A percentile compares a stretch with the other conserved stretches of the same genome.
Conservation (phyloP, 1,284 basidiomycete species). For the Melampsora americana region DNA sequence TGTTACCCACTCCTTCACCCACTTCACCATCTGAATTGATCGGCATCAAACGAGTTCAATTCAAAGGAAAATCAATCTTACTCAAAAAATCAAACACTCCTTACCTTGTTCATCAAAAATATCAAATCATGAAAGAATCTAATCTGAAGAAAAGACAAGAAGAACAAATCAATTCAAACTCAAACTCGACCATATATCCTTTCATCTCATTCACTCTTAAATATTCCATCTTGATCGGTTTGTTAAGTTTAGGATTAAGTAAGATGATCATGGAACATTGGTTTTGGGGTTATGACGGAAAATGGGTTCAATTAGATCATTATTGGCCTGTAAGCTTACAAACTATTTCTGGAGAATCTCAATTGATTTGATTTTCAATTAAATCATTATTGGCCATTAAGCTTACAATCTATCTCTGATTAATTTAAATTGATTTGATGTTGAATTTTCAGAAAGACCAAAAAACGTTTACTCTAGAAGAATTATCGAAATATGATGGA, state of each 20-base stretch:
- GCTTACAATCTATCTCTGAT: background rate
- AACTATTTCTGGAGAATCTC: background rate
- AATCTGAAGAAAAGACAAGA: background rate
- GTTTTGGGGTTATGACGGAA: slow-evolving; percentile 36
- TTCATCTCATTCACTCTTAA: background rate
- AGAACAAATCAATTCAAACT: background rate
- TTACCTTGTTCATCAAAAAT: slow-evolving; percentile 64
- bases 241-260: slow-evolving; percentile 10
- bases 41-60: slow-evolving; percentile 4
- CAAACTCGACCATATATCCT: background rate
- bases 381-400: no score
- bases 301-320: slow-evolving; percentile 13
- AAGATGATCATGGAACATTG: slow-evolving; percentile 41
- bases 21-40: slow-evolving; percentile 22
- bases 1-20: slow-evolving; percentile 28
- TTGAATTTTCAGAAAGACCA: background rate
- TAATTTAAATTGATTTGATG: background rate
- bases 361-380: background rate
- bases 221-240: slow-evolving; percentile 9
- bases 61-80: slow-evolving; percentile 60
- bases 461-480: slow-evolving; percentile 17
- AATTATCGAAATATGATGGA: slow-evolving; percentile 30
- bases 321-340: slow-evolving; percentile 35
- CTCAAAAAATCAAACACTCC: slow-evolving; percentile 74
- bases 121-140: slow-evolving; percentile 9